Evolutionary conservation across 441 rosid species (phyloP).

Genomic region (Mallotus japonicus): DNA sequence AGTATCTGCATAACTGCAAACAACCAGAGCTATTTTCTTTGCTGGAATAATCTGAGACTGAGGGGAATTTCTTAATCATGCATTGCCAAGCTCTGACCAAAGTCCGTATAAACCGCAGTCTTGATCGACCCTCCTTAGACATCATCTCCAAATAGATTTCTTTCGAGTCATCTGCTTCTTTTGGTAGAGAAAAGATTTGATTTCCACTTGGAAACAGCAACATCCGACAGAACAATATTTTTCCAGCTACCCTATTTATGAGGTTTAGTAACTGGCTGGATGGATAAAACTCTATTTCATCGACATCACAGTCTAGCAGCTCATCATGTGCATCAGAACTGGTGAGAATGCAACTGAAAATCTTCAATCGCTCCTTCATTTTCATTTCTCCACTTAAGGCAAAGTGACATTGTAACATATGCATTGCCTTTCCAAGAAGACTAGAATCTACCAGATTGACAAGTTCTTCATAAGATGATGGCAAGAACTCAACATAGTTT

Average conservation of each 20-base stretch:
- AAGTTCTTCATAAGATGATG: conserved; percentile 55
- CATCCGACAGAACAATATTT: conserved; percentile 54
- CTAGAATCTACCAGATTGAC: conserved; percentile 54
- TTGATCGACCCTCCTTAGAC: conserved; percentile 39
- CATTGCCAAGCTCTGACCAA: conserved; percentile 66
- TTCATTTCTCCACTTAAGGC: conserved; percentile 46
- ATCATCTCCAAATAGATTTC: conserved; percentile 24
- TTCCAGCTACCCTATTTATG: conserved; percentile 58
- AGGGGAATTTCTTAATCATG: conserved; percentile 54
- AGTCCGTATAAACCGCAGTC: conserved; percentile 48
- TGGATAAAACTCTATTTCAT: conserved; percentile 47
- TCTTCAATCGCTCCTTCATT: conserved; percentile 46
- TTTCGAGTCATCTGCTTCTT: conserved; percentile 36
- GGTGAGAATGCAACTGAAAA: conserved; percentile 51
- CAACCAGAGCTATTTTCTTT: conserved; percentile 30
- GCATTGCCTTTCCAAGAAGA: conserved; percentile 71
- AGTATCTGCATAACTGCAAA: conserved; percentile 51
- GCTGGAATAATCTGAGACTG: conserved; percentile 29
- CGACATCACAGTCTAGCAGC: conserved; percentile 55
- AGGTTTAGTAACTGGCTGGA: conserved; percentile 48
- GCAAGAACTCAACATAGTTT: conserved; percentile 42
- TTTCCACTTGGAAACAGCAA: conserved; percentile 53
- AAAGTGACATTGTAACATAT: conserved; percentile 60
- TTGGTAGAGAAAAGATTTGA: conserved; percentile 26
- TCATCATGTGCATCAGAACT: conserved; percentile 39